Conservation (phyloP, 2,329 filamentous ascomycete genomes). For the Corinectria fuckeliana region DNA sequence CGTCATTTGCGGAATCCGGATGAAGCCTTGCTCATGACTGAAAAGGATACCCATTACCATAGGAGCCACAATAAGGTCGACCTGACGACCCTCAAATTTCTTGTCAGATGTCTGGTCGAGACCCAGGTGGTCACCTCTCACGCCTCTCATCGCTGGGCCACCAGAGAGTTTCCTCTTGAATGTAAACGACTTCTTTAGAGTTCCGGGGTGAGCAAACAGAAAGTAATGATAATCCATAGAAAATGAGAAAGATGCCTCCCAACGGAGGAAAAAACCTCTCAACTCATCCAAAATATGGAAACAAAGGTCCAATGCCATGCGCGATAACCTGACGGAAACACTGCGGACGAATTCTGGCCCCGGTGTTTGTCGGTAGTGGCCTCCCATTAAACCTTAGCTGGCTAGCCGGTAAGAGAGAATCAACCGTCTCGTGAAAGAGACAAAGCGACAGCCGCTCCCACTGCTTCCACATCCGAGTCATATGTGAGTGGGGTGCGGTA, state of each 20-base stretch:
- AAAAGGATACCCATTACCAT: not conserved
- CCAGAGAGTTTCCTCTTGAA: not conserved
- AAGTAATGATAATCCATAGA: not conserved
- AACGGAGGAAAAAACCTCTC: not conserved
- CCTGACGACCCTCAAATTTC: not conserved
- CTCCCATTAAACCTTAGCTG: too few relatives aligned
- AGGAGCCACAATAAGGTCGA: not conserved
- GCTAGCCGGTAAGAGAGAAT: not conserved
- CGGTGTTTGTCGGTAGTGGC: not conserved
- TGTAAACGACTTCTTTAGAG: not conserved
- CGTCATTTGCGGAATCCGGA: not conserved
- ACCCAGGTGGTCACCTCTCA: not conserved
- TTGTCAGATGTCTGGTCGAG: not conserved
- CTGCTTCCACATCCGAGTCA: not conserved
- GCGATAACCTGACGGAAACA: not conserved
- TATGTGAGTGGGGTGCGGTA: not conserved
- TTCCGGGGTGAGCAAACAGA: not conserved
- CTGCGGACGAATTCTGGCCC: not conserved
- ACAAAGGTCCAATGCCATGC: not conserved
- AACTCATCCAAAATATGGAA: not conserved
- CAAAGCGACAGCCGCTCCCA: not conserved
- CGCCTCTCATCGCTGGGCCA: not conserved
- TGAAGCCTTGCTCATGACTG: not conserved
- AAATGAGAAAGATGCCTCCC: not conserved
- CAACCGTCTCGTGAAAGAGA: not conserved